phyloP scores from a whole-genome alignment of 192 early-diverging fungal genomes.

The Rhizophagus sp. region DNA sequence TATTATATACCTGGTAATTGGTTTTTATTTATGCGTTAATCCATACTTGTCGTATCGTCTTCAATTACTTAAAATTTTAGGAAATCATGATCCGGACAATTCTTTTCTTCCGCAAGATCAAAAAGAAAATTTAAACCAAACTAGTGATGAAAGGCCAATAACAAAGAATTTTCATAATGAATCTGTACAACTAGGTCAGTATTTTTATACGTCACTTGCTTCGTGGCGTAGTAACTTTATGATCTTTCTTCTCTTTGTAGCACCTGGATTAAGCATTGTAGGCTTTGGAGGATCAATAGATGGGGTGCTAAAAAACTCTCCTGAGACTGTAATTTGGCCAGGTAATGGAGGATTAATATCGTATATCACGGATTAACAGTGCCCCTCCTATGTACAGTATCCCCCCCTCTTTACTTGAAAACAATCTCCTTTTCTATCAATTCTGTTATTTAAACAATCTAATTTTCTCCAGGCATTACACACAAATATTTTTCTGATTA shows the following conservation, averaged over 20 bases:
- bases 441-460: too few relatives aligned
- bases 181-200: not conserved
- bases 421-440: too few relatives aligned
- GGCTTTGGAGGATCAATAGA: conserved; percentile 26
- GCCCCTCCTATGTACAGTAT: too few relatives aligned
- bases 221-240: not conserved
- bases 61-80: not conserved
- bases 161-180: conserved; percentile 19
- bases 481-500: too few relatives aligned
- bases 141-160: not conserved
- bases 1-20: conserved; percentile 27
- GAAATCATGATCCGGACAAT: conserved; percentile 22
- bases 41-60: too few relatives aligned
- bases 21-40: not conserved
- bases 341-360: not conserved
- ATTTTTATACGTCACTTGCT: not conserved
- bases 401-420: too few relatives aligned
- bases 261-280: conserved; percentile 21
- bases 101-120: conserved; percentile 3
- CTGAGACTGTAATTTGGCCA: conserved; percentile 19
- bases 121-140: too few relatives aligned
- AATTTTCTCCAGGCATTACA: too few relatives aligned
- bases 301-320: not conserved
- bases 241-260: not conserved
- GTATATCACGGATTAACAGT: too few relatives aligned